Evolutionary conservation across 2,329 filamentous ascomycete species (phyloP).

Genomic region (Drechslerella dactyloides): DNA sequence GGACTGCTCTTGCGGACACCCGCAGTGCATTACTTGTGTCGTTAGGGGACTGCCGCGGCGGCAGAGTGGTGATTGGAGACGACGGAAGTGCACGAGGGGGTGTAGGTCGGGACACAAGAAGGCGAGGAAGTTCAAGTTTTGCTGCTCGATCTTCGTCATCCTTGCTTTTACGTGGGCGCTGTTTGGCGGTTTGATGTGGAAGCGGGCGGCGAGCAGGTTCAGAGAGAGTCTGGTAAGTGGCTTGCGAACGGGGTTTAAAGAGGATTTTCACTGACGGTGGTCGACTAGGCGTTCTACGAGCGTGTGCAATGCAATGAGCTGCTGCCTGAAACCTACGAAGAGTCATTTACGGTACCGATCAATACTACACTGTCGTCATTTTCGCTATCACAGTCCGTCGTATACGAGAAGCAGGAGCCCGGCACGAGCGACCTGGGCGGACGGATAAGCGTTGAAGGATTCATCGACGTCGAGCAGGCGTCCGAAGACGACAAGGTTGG

Average conservation of each 20-base stretch:
- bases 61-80: slow-evolving; percentile 2
- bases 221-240: slow-evolving; percentile 35
- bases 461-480: slow-evolving; percentile 31
- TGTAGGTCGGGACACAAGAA: slow-evolving; percentile 35
- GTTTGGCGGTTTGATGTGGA: slow-evolving; percentile 43
- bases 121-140: slow-evolving; percentile 46
- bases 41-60: slow-evolving; percentile 24
- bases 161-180: slow-evolving; percentile 40
- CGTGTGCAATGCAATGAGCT: slow-evolving; percentile 6
- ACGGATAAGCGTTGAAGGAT: slow-evolving; percentile 40
- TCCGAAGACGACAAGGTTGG: slow-evolving; percentile 21
- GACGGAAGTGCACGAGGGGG: slow-evolving; percentile 41
- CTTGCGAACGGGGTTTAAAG: background rate
- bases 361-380: slow-evolving; percentile 34
- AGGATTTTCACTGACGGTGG: background rate
- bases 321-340: slow-evolving; percentile 37
- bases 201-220: slow-evolving; percentile 14
- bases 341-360: slow-evolving; percentile 30
- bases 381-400: slow-evolving; percentile 27
- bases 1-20: slow-evolving; percentile 40
- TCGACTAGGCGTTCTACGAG: slow-evolving; percentile 36
- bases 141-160: slow-evolving; percentile 32
- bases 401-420: slow-evolving; percentile 21
- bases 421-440: background rate
- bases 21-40: slow-evolving; percentile 45